Percentiles rank a stretch among this genome's conserved stretches.
phyloP scores from a whole-genome alignment of 257 asterid species.

The Capsicum rhomboideum region DNA sequence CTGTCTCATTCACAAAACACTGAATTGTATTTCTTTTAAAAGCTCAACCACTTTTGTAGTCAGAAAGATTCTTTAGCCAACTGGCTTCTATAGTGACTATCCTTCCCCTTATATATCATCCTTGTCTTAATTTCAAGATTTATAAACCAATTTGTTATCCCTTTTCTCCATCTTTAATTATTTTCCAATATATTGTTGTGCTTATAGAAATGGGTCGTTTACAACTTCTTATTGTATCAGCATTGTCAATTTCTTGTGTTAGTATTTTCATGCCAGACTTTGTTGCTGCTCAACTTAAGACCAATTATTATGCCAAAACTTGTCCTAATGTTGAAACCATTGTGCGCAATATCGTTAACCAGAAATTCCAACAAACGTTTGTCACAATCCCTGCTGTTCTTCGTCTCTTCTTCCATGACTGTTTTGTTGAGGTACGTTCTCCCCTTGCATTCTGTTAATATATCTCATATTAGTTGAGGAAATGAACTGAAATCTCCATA shows the following conservation, averaged over 20 bases:
- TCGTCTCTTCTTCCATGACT: constrained; percentile 84
- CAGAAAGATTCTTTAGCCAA: not conserved
- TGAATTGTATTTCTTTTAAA: not conserved
- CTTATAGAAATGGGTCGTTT: constrained; percentile 26
- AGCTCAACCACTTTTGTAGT: not conserved
- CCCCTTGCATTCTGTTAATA: not conserved
- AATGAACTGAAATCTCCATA: not conserved
- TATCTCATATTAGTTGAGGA: not conserved
- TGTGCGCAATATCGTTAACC: constrained; percentile 37
- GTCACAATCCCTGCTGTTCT: constrained; percentile 53
- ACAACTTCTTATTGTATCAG: not conserved
- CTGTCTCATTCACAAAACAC: not conserved
- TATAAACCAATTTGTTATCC: not conserved
- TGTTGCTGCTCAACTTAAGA: constrained; percentile 40
- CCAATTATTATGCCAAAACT: constrained; percentile 33
- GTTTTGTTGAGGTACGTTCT: constrained; percentile 39
- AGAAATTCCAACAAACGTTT: constrained; percentile 52
- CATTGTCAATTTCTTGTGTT: constrained; percentile 14
- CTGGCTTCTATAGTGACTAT: not conserved
- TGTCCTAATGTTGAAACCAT: constrained; percentile 72
- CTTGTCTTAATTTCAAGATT: not conserved
- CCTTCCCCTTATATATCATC: not conserved
- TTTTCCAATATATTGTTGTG: not conserved
- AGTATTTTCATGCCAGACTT: constrained; percentile 15
- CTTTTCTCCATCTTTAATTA: not conserved